Percentiles rank a stretch among this genome's conserved stretches.
Conservation (phyloP, 75 land plant genomes). For the Cryptomeria japonica region DNA sequence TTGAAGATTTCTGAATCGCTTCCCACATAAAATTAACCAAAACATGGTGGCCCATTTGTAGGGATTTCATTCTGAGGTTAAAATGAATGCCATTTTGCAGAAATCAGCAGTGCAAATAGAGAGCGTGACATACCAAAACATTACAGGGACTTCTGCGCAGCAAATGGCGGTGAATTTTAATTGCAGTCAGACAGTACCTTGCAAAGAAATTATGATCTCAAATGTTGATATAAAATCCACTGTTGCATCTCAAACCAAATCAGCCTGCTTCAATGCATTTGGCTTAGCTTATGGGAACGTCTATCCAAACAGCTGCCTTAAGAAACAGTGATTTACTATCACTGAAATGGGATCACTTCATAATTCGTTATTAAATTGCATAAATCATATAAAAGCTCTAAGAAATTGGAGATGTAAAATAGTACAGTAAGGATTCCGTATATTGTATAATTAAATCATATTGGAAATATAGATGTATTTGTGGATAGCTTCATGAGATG, state of each 20-base stretch:
- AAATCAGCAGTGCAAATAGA: slow-evolving; percentile 48
- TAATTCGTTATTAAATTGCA: too few relatives aligned
- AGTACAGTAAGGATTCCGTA: too few relatives aligned
- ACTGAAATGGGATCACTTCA: too few relatives aligned
- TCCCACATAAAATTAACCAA: background rate
- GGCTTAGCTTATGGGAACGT: background rate
- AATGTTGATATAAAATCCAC: background rate
- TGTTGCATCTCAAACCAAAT: background rate
- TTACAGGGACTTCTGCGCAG: slow-evolving; percentile 48
- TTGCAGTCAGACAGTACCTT: slow-evolving; percentile 53
- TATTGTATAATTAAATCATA: too few relatives aligned
- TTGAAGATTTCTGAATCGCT: too few relatives aligned
- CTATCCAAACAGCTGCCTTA: background rate
- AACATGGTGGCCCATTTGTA: background rate
- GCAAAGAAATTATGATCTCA: slow-evolving; percentile 21
- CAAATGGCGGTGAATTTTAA: slow-evolving; percentile 36
- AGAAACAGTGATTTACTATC: background rate
- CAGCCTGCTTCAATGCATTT: background rate
- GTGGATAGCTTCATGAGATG: too few relatives aligned
- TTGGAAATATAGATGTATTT: too few relatives aligned
- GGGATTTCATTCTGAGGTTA: background rate
- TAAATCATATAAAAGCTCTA: too few relatives aligned
- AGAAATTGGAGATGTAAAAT: too few relatives aligned
- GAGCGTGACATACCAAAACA: slow-evolving; percentile 48
- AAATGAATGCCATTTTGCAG: slow-evolving; percentile 18